Percentiles rank a stretch among this genome's conserved stretches.
Conservation (phyloP, 116 monocot genomes). For the Zostera marina region DNA sequence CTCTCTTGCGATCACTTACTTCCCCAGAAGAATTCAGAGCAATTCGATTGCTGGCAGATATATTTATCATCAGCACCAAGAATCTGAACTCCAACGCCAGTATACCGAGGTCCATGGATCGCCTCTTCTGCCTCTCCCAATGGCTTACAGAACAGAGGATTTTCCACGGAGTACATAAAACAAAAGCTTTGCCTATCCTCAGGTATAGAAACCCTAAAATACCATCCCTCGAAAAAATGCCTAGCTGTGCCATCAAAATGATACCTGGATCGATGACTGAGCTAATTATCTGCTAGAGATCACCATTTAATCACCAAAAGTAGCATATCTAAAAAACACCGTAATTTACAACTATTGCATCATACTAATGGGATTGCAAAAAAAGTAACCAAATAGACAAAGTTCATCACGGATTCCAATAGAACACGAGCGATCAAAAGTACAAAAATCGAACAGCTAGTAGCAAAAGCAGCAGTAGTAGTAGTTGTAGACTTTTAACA, state of each 20-base stretch:
- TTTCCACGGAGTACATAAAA: conserved; percentile 96
- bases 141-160: conserved; percentile 64
- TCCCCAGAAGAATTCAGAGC: conserved; percentile 87
- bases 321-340: neutral
- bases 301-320: neutral
- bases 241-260: conserved; percentile 77
- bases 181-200: conserved; percentile 74
- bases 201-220: conserved; percentile 90
- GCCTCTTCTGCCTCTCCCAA: conserved; percentile 34
- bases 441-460: neutral
- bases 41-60: conserved; percentile 57
- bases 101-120: conserved; percentile 47
- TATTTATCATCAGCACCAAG: conserved; percentile 92
- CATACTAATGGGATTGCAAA: too few species aligned
- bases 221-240: conserved; percentile 90
- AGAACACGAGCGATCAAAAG: neutral
- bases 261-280: conserved; percentile 28
- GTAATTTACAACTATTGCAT: neutral
- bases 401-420: too few species aligned
- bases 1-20: conserved; percentile 34
- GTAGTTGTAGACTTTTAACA: too few species aligned
- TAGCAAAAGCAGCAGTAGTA: neutral
- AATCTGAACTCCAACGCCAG: conserved; percentile 85
- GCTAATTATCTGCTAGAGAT: neutral
- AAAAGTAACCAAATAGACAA: too few species aligned